phyloP scores from a whole-genome alignment of 495 filamentous ascomycete species.

The Aspergillus asperescens region DNA sequence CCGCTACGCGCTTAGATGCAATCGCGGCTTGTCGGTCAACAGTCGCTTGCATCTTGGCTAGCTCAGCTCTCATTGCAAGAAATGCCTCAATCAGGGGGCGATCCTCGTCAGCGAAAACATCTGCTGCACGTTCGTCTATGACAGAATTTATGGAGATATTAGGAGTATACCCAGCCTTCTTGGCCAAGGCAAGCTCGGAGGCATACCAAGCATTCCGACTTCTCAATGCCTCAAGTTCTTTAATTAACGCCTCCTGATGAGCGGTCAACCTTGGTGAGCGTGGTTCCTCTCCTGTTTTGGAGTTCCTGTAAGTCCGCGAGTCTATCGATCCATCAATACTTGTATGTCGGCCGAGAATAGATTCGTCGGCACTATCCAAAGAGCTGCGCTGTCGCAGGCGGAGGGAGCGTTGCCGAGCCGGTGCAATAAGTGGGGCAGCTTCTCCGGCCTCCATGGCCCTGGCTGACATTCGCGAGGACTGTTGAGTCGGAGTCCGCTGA shows the following conservation, averaged over 20 bases:
- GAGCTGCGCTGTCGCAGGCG: constrained; percentile 41
- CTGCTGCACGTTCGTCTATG: constrained; percentile 68
- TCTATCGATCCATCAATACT: constrained; percentile 45
- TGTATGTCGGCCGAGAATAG: constrained; percentile 36
- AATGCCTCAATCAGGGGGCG: constrained; percentile 89
- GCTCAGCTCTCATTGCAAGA: constrained; percentile 78
- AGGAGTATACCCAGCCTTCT: constrained; percentile 78
- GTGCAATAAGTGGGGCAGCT: constrained; percentile 41
- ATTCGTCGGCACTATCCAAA: constrained; percentile 44
- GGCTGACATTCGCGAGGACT: constrained; percentile 34
- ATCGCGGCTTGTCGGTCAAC: constrained; percentile 79
- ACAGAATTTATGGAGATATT: constrained; percentile 65
- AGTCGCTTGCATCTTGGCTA: constrained; percentile 69
- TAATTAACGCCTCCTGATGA: constrained; percentile 54
- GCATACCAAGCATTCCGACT: constrained; percentile 95
- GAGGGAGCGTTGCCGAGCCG: constrained; percentile 41
- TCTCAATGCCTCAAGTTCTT: constrained; percentile 77
- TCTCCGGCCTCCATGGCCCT: constrained; percentile 48
- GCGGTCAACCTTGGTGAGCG: constrained; percentile 42
- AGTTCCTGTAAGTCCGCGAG: constrained; percentile 37
- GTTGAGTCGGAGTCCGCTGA: constrained; percentile 58
- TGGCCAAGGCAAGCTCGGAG: constrained; percentile 84
- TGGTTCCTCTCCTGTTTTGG: constrained; percentile 40
- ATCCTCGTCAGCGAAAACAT: constrained; percentile 83
- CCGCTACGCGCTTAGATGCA: constrained; percentile 83